phyloP scores from a whole-genome alignment of 306 rosid genomes.

The Corylus heterophylla region DNA sequence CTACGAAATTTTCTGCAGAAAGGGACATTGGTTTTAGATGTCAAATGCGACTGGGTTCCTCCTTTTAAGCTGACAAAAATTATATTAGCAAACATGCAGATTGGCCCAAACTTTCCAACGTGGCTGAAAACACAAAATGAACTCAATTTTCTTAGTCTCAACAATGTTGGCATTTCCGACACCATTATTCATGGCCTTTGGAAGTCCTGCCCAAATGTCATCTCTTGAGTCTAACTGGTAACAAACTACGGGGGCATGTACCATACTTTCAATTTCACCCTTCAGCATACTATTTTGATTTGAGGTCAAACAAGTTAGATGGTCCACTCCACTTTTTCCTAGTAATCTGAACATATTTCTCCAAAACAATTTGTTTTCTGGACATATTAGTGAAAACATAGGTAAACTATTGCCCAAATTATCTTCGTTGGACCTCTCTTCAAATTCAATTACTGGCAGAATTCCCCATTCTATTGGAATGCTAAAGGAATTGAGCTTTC shows the following conservation, averaged over 20 bases:
- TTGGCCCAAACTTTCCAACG: neutral
- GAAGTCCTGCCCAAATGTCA: slow-evolving; percentile 2
- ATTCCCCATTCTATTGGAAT: no score
- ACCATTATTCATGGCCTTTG: slow-evolving; percentile 20
- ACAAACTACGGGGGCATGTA: slow-evolving; percentile 14
- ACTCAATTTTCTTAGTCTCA: neutral
- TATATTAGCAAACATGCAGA: neutral
- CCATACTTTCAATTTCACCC: slow-evolving; percentile 22
- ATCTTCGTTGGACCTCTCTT: no score
- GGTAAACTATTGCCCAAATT: no score
- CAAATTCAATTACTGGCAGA: no score
- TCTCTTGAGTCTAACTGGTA: slow-evolving; percentile 3
- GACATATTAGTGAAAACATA: no score
- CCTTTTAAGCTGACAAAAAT: neutral
- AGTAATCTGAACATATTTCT: no score
- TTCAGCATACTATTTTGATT: no score
- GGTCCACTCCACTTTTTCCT: no score
- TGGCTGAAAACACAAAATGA: slow-evolving; percentile 14
- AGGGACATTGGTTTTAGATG: neutral
- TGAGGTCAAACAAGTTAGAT: no score
- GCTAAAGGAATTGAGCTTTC: no score
- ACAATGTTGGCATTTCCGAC: slow-evolving; percentile 1
- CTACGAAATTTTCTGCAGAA: neutral
- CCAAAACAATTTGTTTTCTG: no score
- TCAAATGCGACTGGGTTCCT: neutral